These are phyloP conservation scores for Helichrysum umbraculigerum DNA, from an alignment of 129 eudicot genomes.

Conservation along the genomic window DNA sequence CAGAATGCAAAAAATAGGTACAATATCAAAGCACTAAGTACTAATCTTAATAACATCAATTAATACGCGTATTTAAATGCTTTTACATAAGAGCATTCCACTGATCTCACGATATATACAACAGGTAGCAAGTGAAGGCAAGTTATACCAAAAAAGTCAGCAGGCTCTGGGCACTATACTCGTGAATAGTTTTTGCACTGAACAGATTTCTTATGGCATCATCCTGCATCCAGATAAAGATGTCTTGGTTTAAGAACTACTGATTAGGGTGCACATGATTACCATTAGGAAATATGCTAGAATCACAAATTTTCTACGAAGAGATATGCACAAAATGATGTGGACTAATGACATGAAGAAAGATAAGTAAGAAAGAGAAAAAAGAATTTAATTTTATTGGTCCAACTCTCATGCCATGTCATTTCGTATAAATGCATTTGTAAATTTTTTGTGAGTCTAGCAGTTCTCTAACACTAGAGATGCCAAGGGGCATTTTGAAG, in stretches of 20 bases:
- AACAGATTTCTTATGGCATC: conserved; percentile 96
- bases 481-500: not conserved
- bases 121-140: conserved; percentile 9
- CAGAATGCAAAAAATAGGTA: conserved; percentile 16
- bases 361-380: not conserved
- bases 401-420: too few species aligned
- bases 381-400: too few species aligned
- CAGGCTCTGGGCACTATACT: conserved; percentile 90
- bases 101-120: not conserved
- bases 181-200: conserved; percentile 95
- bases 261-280: conserved; percentile 1
- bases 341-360: too few species aligned
- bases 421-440: too few species aligned
- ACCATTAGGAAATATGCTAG: not conserved
- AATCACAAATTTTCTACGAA: too few species aligned
- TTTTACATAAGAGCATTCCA: conserved; percentile 13
- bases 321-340: too few species aligned
- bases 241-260: conserved; percentile 22
- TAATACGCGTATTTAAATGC: not conserved
- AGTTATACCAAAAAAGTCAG: conserved; percentile 83
- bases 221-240: conserved; percentile 59
- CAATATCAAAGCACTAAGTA: conserved; percentile 3
- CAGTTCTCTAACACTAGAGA: too few species aligned
- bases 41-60: not conserved
- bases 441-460: too few species aligned